Base-by-base conservation (phyloP, 768 basidiomycete species). In the Astraeus odoratus region DNA sequence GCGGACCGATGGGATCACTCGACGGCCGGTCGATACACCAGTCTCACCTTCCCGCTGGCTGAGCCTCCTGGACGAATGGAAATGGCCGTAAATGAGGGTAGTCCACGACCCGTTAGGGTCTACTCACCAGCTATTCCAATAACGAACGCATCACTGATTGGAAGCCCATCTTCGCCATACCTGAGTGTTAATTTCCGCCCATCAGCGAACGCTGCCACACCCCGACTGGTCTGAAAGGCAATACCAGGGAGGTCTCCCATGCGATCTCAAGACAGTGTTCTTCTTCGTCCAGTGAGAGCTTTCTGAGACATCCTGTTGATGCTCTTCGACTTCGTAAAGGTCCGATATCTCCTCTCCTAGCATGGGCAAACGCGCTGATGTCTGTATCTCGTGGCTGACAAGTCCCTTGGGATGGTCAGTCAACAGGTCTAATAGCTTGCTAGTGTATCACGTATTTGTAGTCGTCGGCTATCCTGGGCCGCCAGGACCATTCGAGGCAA, bases 231-330 rank as follows among this genome's bases (percentile, higher is more conserved):
- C 2, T 42, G 33, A 46, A 30, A 53, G 50, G 44, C 38, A 38
- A 51, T 63, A 89, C 88, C 88, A 91, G 55, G 89, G 87, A 39
- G 86, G 86, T 38, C 89, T 75, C 39, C 89, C 89, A 65, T 92
- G 89, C 26, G 86, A 87, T 39, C 81, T 84, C 27, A 92, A 67
- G 20, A 92, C 69, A 2, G 78, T 86, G 56, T 91, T 92, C 68
- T 89, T 78, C 55, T 67, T 81, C 7, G 59, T 51, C 33, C n/a
- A n/a, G n/a, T 58, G 59, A 30, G 55, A 58, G 15, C 57, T 40
- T 42, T 56, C 51, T 15, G 57, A 47, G 16, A 47, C 26, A 39
- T 49, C 48, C 10, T 27, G 47, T 9, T 22, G 59, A 23, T 46
- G 39, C 39, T 57, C 58, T 33, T 58, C 53, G 24, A 37, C 39